Evolutionary conservation across 1,284 basidiomycete genomes (phyloP).

Genomic region (Cutaneotrichosporon sp.): DNA sequence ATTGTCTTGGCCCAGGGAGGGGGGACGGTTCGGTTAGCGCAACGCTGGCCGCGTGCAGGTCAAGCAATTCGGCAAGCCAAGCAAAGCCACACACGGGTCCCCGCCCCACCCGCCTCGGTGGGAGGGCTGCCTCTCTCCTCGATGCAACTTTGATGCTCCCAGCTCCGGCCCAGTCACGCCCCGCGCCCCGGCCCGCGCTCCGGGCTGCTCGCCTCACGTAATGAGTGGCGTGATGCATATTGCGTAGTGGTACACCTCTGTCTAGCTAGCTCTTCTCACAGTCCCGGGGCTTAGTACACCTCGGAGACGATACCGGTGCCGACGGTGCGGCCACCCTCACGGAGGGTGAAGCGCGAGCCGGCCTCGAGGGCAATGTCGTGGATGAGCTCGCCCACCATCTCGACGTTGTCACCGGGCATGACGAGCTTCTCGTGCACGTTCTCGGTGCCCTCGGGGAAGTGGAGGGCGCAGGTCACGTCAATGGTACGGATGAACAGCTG

Average conservation of each 20-base stretch:
- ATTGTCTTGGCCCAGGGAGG: too few relatives aligned
- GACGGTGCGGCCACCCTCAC: slow-evolving; percentile 93
- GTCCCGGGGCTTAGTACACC: slow-evolving; percentile 4
- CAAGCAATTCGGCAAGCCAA: too few relatives aligned
- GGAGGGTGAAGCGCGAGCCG: slow-evolving; percentile 94
- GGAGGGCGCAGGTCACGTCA: slow-evolving; percentile 84
- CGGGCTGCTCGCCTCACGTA: not conserved
- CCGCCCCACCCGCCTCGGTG: too few relatives aligned
- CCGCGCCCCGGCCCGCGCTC: too few relatives aligned
- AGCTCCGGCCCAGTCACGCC: too few relatives aligned
- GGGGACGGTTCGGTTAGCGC: too few relatives aligned
- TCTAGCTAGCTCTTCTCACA: slow-evolving; percentile 7
- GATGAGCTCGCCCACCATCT: slow-evolving; percentile 82
- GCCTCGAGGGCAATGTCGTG: slow-evolving; percentile 90
- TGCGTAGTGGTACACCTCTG: slow-evolving; percentile 9
- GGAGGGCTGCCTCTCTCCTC: too few relatives aligned
- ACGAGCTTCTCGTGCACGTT: slow-evolving; percentile 78
- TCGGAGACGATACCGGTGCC: slow-evolving; percentile 60
- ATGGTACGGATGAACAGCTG: slow-evolving; percentile 97
- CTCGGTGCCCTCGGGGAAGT: slow-evolving; percentile 76
- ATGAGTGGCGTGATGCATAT: slow-evolving; percentile 23
- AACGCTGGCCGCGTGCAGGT: too few relatives aligned
- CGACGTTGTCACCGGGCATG: slow-evolving; percentile 98
- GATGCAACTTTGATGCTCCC: too few relatives aligned
- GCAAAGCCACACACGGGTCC: too few relatives aligned